Evolutionary conservation across 176 grass and related monocot genomes (phyloP), one percentile per base, ranked within the genome.

Genomic region (Phoenix roebelenii): DNA sequence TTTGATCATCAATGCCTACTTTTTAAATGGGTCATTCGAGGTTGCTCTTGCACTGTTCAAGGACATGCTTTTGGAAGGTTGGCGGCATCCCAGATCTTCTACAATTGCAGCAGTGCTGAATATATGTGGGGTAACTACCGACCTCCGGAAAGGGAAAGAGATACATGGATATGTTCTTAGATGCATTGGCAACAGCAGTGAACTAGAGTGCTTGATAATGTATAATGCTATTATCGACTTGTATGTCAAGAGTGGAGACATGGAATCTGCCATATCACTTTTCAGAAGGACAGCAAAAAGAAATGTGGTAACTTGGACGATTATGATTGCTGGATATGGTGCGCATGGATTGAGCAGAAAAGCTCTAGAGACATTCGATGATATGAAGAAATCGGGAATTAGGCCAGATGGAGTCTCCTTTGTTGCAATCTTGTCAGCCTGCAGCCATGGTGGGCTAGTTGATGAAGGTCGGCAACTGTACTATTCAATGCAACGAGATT

Each of bases 291-390:
- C 49, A 54, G 15, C 20, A 2, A 69, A 2, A 16, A 69, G 32
- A 26, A 69, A 69, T 69, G 66, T 69, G 54, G 66, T 69, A 20
- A 69, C 54, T 24, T 69, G 66, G 66, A 69, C 66, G 3, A 49
- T 57, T 7, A 23, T 58, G 66, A 69, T 58, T 4, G 16, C 53
- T 20, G 32, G 66, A 23, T 69, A 69, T 12, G 66, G 66, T 23
- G 26, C 53, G 0, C 55, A 69, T 58, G 66, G 66, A 56, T 57
- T 69, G 29, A 58, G 66, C 2, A 19, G 30, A 20, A 69, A 24
- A 49, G 54, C 66, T 49, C 23, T 69, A 56, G 12, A 69, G 15
- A 10, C 57, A 15, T 52, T 69, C 16, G 14, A 18, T 5, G 25
- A 49, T 14, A 69, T 58, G 66, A 69, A 57, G 48, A 19, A 57